These are phyloP conservation scores for Ramicandelaber brevisporus DNA, from an alignment of 192 early-diverging fungal species.

Conservation along the genomic window DNA sequence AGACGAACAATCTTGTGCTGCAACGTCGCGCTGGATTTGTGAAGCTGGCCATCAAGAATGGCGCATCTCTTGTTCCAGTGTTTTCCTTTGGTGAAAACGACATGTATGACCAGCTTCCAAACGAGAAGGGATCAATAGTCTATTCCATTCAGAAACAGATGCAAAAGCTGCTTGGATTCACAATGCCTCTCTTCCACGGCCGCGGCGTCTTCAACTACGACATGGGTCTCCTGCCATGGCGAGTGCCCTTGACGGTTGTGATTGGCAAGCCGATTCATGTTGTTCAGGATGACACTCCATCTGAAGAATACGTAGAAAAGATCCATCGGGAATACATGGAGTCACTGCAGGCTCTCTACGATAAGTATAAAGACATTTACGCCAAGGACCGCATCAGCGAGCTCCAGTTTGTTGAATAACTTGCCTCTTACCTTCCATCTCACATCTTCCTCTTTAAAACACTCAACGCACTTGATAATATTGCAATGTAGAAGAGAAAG, in stretches of 20 bases:
- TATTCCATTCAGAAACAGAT: constrained; percentile 43
- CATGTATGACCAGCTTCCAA: constrained; percentile 53
- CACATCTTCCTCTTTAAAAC: constrained; percentile 1
- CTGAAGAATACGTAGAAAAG: background rate
- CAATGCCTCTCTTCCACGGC: constrained; percentile 59
- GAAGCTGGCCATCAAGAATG: constrained; percentile 58
- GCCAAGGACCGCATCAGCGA: constrained; percentile 2
- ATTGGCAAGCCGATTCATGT: constrained; percentile 4
- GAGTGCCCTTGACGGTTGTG: constrained; percentile 11
- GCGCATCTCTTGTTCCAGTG: constrained; percentile 62
- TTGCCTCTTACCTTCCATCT: background rate
- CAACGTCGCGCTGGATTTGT: constrained; percentile 73
- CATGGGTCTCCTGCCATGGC: constrained; percentile 26
- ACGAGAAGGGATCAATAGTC: constrained; percentile 29
- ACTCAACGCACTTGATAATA: too few species aligned
- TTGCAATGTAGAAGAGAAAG: too few species aligned
- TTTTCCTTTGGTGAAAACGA: constrained; percentile 91
- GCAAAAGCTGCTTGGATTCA: constrained; percentile 41
- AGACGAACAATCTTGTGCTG: constrained; percentile 37
- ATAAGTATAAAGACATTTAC: constrained; percentile 2
- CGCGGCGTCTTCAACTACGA: constrained; percentile 70
- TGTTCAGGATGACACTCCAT: too few species aligned
- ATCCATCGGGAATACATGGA: constrained; percentile 2
- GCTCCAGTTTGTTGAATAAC: constrained; percentile 1
- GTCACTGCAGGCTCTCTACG: background rate